Base-by-base conservation (phyloP, 2,329 filamentous ascomycete genomes). In the Gyromitra esculenta region DNA sequence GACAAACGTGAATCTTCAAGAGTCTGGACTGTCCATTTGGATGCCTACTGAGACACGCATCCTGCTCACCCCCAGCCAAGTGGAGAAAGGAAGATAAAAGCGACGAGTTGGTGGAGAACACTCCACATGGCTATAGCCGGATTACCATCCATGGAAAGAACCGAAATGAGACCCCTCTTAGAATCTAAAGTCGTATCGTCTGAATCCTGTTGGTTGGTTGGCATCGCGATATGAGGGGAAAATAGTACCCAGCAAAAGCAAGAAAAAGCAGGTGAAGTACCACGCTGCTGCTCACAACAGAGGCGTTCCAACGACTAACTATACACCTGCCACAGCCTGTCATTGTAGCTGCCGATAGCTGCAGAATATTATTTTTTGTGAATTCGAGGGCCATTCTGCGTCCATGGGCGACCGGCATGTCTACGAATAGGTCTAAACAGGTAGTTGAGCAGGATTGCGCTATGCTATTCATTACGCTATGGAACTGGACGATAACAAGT, bases 291-390 rank as follows among this genome's bases (percentile, higher is more conserved):
- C 64, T 68, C 52, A 15, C n/a, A 31, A 39, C 13, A n/a, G 39
- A 56, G 39, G 21, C 7, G 41, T 21, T 7, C 69, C 62, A 73
- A 60, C 54, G 41, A 60, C 39, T 35, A 45, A 63, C 18, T 64
- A 54, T 57, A 64, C 52, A 73, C 60, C 60, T 73, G 70, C 41
- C 70, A 66, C 50, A 57, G 60, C 39, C 62, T 73, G 70, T 66
- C 50, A 73, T 45, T 35, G 52, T 35, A 31, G 25, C 25, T 48
- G 43, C 54, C 21, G n/a, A 43, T 59, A 50, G 65, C 68, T 72
- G 68, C 35, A 71, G 57, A 21, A 15, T 25, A 2, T 43, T 54
- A 65, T 72, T 9, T n/a, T 56, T 67, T 67, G 62, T 5, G 48
- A 54, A 7, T 13, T 59, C 18, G 7, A 66, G 48, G 63, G n/a